These are phyloP conservation scores for Emericellopsis terricola DNA, from an alignment of 495 filamentous ascomycete species.

Conservation along the genomic window DNA sequence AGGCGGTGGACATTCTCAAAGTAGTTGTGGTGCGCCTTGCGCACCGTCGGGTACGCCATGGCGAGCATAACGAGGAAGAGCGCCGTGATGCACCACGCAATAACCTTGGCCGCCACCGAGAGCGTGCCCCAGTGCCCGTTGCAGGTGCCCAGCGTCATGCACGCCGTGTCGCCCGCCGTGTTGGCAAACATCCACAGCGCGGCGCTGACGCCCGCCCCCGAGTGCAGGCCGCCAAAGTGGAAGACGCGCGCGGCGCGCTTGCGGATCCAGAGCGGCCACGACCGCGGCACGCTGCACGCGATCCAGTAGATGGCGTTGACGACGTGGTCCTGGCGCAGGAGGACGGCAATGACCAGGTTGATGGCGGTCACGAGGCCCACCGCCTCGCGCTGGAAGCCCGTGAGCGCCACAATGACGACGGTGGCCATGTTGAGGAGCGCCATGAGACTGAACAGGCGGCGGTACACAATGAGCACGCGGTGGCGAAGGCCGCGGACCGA, in stretches of 20 bases:
- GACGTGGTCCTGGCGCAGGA: constrained; percentile 43
- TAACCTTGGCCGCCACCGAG: constrained; percentile 9
- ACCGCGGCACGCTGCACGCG: constrained; percentile 33
- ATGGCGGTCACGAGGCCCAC: constrained; percentile 20
- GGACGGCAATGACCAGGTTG: constrained; percentile 24
- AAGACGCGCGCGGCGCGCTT: constrained; percentile 40
- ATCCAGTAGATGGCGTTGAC: constrained; percentile 41
- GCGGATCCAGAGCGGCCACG: constrained; percentile 37
- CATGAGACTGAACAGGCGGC: constrained; percentile 33
- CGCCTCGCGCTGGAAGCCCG: constrained; percentile 9
- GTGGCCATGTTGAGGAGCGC: constrained; percentile 32
- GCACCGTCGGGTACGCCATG: constrained; percentile 24
- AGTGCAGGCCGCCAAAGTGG: constrained; percentile 50
- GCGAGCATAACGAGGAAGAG: constrained; percentile 12
- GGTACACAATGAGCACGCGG: constrained; percentile 7
- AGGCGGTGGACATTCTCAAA: constrained; percentile 43
- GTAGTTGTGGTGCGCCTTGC: constrained; percentile 28
- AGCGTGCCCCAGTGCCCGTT: constrained; percentile 11
- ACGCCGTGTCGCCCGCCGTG: constrained; percentile 30
- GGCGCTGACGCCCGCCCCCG: constrained; percentile 40
- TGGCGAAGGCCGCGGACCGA: constrained; percentile 6
- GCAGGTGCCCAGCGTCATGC: constrained; percentile 5
- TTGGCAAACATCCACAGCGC: constrained; percentile 44
- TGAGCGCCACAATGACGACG: constrained; percentile 23
- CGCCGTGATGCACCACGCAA: constrained; percentile 11